Evolutionary conservation across 192 early-diverging fungal species (phyloP).

Genomic region (Umbelopsis isabellina): DNA sequence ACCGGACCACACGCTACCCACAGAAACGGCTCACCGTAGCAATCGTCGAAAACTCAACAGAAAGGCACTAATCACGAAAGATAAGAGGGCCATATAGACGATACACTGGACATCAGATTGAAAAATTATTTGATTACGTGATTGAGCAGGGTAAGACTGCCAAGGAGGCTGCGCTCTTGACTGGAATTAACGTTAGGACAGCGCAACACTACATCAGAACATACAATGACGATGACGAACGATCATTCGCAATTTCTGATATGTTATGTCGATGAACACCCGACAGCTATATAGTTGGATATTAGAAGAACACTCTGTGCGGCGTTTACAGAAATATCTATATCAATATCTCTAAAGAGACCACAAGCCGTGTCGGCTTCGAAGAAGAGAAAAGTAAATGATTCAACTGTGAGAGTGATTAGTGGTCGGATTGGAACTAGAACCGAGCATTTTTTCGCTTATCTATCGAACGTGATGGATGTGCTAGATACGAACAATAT

Average conservation of each 20-base stretch:
- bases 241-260: not conserved
- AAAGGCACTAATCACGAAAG: not conserved
- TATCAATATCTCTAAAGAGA: conserved; percentile 16
- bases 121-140: too few relatives aligned
- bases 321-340: not conserved
- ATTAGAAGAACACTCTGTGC: conserved; percentile 8
- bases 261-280: not conserved
- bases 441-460: not conserved
- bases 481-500: too few relatives aligned
- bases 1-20: too few relatives aligned
- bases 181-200: conserved; percentile 8
- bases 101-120: conserved; percentile 21
- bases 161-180: too few relatives aligned
- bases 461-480: not conserved
- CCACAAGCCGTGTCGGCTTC: not conserved
- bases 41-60: too few relatives aligned
- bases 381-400: not conserved
- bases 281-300: conserved; percentile 8
- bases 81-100: conserved; percentile 16
- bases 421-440: not conserved
- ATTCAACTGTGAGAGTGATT: not conserved
- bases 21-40: too few relatives aligned
- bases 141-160: too few relatives aligned
- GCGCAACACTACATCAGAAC: conserved; percentile 16
- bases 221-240: conserved; percentile 19